These are phyloP conservation scores for Eimeria acervulina DNA, from an alignment of 169 alveolate species.

Conservation along the genomic window DNA sequence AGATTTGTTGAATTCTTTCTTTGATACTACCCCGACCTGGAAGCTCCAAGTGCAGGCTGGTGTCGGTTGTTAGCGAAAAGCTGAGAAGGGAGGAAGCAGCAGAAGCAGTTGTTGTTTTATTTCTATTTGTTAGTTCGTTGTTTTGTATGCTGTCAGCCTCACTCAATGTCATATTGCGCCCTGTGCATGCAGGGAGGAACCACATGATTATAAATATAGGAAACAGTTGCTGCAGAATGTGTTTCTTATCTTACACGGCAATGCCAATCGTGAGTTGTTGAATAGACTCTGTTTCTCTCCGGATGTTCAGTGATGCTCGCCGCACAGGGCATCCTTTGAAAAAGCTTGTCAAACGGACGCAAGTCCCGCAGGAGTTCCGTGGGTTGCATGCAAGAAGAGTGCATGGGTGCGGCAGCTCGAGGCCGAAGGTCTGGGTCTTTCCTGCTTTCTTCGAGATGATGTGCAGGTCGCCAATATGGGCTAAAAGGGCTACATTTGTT, in stretches of 20 bases:
- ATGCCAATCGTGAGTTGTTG: not conserved
- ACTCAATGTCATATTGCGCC: conserved; percentile 18
- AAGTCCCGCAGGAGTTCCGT: not conserved
- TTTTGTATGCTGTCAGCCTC: not conserved
- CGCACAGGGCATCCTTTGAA: conserved; percentile 16
- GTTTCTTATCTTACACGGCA: not conserved
- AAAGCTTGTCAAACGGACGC: not conserved
- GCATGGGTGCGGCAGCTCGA: not conserved
- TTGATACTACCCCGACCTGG: not conserved
- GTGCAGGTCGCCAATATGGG: not conserved
- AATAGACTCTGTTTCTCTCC: not conserved
- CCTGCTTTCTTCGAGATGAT: not conserved
- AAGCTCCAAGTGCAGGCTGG: not conserved
- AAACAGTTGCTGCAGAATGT: not conserved
- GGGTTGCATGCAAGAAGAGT: not conserved
- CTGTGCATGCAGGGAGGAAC: not conserved
- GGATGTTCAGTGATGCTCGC: not conserved
- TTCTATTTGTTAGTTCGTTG: too few species aligned
- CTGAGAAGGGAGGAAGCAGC: not conserved
- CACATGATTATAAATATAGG: not conserved
- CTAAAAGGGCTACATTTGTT: not conserved
- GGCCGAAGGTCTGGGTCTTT: not conserved
- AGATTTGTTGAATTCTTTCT: conserved; percentile 22
- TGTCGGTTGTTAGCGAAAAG: not conserved
- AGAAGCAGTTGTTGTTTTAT: too few species aligned